phyloP scores from a whole-genome alignment of 441 rosid genomes.

The Biscutella laevigata region DNA sequence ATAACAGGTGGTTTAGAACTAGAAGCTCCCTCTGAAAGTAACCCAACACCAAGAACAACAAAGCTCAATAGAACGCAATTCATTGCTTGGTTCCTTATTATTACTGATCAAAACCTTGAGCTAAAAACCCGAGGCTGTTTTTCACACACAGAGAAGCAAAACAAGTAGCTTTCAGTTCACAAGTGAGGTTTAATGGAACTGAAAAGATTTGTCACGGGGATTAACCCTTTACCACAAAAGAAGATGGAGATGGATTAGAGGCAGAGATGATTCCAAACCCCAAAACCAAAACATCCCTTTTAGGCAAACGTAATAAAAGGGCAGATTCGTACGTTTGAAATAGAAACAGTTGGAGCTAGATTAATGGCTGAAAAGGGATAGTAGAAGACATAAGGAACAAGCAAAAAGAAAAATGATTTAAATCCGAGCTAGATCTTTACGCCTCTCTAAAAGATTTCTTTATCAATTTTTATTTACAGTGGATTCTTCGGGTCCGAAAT shows the following conservation, averaged over 20 bases:
- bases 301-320: not conserved
- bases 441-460: no score
- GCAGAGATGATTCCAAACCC: constrained; percentile 19
- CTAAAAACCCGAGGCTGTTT: no score
- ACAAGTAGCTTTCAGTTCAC: constrained; percentile 16
- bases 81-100: constrained; percentile 30
- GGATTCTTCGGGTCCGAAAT: no score
- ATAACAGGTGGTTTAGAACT: constrained; percentile 32
- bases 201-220: constrained; percentile 15
- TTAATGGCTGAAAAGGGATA: not conserved
- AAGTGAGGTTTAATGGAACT: constrained; percentile 12
- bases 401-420: no score
- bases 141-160: constrained; percentile 20
- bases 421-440: no score
- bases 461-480: no score
- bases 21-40: constrained; percentile 32
- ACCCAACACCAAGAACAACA: constrained; percentile 28
- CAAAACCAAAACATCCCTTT: constrained; percentile 7
- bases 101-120: constrained; percentile 1
- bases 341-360: not conserved
- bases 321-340: constrained; percentile 12
- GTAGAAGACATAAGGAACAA: constrained; percentile 9
- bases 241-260: no score
- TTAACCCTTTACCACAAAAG: constrained; percentile 26
- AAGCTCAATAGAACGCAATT: constrained; percentile 35